Evolutionary conservation across 2,329 filamentous ascomycete genomes (phyloP), one percentile per base, ranked within the genome.

Genomic region (Neocatenulostroma microsporum): DNA sequence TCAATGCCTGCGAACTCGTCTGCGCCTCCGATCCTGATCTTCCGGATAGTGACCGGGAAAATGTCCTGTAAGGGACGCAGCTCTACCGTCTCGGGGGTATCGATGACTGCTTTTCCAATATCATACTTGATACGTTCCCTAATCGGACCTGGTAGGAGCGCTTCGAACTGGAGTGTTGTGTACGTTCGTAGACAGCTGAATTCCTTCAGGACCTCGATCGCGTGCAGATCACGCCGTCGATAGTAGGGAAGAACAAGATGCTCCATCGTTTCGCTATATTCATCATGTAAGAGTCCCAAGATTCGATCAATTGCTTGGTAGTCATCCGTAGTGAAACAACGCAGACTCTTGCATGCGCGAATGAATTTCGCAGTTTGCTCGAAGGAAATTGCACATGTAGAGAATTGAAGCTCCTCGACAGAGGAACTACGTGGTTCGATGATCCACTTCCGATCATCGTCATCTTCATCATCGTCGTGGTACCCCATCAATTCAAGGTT

Each of bases 401-500:
- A 36, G 20, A 46, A 39, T 15, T 27, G 15, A 17, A 46, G 33
- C 12, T 35, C 40, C 12, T 43, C 33, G 4, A 46, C 37, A 3
- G 33, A 28, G 3, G 40, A 46, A 13, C 30, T 33, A 13, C 26
- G 23, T 7, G 43, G 41, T 11, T 25, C 21, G 18, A 43, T 23
- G 8, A 32, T 11, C 24, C 29, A 44, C n/a, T n/a, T n/a, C n/a
- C n/a, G n/a, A n/a, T n/a, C n/a, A n/a, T n/a, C n/a, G 3, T 41
- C 43, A 11, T 20, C 14, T 9, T 33, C 29, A 2, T 30, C 15
- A 4, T 38, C 36, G 8, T 42, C 37, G 3, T 9, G 10, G 17
- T 45, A 39, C n/a, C 44, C 41, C 11, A 45, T 13, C 5, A 42
- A 24, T 12, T 27, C 33, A 5, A 47, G 29, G 12, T 47, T 45